phyloP scores from a whole-genome alignment of 2,329 filamentous ascomycete genomes.

The Pseudogymnoascus sp. region DNA sequence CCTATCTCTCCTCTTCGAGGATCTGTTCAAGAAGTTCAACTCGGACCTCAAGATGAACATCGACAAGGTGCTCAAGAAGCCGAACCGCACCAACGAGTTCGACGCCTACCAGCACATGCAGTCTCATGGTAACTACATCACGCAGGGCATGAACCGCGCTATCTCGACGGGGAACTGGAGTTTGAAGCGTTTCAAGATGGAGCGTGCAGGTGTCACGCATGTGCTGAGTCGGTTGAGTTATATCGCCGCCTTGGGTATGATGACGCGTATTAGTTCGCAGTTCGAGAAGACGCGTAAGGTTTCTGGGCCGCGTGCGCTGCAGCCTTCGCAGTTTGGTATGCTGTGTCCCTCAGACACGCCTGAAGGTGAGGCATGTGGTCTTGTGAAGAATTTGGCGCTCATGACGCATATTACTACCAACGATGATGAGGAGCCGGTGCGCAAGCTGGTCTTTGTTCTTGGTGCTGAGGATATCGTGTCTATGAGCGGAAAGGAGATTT shows the following conservation, averaged over 20 bases:
- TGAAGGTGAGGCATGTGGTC: conserved; percentile 94
- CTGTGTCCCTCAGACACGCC: conserved; percentile 94
- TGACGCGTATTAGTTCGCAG: conserved; percentile 97
- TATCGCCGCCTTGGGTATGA: conserved; percentile 96
- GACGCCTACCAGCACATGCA: conserved; percentile 81
- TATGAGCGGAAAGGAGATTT: conserved; percentile 80
- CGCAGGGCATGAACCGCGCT: conserved; percentile 86
- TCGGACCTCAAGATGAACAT: conserved; percentile 85
- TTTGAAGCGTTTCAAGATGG: conserved; percentile 98
- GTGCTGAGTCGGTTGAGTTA: conserved; percentile 93
- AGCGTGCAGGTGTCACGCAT: conserved; percentile 91
- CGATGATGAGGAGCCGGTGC: conserved; percentile 85
- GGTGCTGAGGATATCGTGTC: conserved; percentile 78
- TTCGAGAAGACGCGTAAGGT: conserved; percentile 99
- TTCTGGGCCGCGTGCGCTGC: conserved; percentile 86
- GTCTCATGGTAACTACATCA: conserved; percentile 81
- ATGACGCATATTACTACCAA: conserved; percentile 99
- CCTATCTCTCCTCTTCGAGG: conserved; percentile 88
- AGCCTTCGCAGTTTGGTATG: conserved; percentile 98
- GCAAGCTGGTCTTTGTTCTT: conserved; percentile 76
- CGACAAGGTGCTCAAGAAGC: conserved; percentile 92
- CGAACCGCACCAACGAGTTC: conserved; percentile 79
- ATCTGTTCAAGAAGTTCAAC: conserved; percentile 94
- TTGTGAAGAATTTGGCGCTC: conserved; percentile 94
- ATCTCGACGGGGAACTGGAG: conserved; percentile 98